Base-by-base conservation (phyloP, 1,284 basidiomycete species). In the Heterobasidion irregulare region DNA sequence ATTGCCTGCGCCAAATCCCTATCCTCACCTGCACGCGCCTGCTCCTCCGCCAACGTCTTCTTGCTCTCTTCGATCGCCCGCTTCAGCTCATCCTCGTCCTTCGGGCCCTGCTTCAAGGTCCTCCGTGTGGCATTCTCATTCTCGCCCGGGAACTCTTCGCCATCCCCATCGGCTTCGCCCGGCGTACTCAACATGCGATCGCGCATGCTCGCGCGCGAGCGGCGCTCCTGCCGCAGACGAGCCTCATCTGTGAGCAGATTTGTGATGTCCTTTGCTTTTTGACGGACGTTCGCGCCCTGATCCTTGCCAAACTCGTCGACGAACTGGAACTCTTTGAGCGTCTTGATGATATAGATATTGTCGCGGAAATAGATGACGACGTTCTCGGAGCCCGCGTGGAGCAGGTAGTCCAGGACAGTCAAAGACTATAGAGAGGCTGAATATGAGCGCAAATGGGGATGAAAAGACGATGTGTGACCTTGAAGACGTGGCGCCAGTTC, bases 401-500 rank as follows among this genome's bases (percentile, higher is more conserved):
- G 82, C 53, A 92, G 86, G 67, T 99, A 99, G 72, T 99, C 97
- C 50, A 99, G 84, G 9, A 99, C 81, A 0, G 95, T 98, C 54
- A 99, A 79, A 51, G 94, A 92, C 89, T 94, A 62, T n/a, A 19
- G 16, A 35, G 16, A 41, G 8, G 38, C 33, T 41, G 47, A 9
- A 36, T 33, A 36, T 34, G 32, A 47, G 10, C n/a, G 46, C 15
- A 49, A 43, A 47, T 19, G 53, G 26, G 12, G 10, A 44, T 18
- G 8, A 43, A 54, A 47, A 66, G 59, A 59, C 6, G 10, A 38
- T 43, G 34, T 19, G 43, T 18, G 19, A 86, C 92, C 80, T 99
- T 99, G 84, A 98, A 99, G 58, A 99, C 97, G 77, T 99, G 97
- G 53, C 96, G 80, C 97, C 97, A 99, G 68, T 99, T 98, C 84